Evolutionary conservation across 1,284 basidiomycete genomes (phyloP).

Genomic region (Paramarasmius palmivorus): DNA sequence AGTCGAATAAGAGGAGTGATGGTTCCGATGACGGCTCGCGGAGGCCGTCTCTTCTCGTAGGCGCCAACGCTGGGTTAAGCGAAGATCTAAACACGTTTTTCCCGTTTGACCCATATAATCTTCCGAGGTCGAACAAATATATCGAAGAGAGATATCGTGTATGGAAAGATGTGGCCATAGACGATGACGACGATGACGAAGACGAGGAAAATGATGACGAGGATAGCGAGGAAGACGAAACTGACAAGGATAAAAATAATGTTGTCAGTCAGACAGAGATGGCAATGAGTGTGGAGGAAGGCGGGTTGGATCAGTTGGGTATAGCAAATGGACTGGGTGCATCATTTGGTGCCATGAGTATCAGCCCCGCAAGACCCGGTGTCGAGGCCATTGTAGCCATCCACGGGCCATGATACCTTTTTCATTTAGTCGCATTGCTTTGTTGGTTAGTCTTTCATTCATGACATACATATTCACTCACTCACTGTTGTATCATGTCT

Average conservation of each 20-base stretch:
- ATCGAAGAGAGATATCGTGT: conserved; percentile 76
- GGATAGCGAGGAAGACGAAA: conserved; percentile 31
- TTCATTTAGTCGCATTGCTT: not conserved
- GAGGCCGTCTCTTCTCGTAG: not conserved
- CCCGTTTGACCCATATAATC: conserved; percentile 96
- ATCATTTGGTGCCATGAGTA: conserved; percentile 79
- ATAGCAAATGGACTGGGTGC: conserved; percentile 49
- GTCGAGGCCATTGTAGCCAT: not conserved
- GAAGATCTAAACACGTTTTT: conserved; percentile 93
- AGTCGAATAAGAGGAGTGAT: conserved; percentile 66
- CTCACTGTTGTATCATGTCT: too few species aligned
- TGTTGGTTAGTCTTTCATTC: not conserved
- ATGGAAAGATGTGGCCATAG: conserved; percentile 76
- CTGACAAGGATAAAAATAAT: conserved; percentile 19
- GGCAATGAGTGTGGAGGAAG: conserved; percentile 28
- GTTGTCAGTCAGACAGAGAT: conserved; percentile 20
- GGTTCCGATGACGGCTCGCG: not conserved
- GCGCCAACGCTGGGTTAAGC: conserved; percentile 42
- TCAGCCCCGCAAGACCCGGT: conserved; percentile 50
- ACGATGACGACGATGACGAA: conserved; percentile 68
- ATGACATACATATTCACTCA: too few species aligned
- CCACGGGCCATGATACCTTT: not conserved
- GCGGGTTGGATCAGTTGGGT: conserved; percentile 29
- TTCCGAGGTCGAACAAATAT: conserved; percentile 72
- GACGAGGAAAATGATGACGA: conserved; percentile 52